phyloP scores from a whole-genome alignment of 495 filamentous ascomycete genomes.

The Pseudomonodictys pantanalensis region DNA sequence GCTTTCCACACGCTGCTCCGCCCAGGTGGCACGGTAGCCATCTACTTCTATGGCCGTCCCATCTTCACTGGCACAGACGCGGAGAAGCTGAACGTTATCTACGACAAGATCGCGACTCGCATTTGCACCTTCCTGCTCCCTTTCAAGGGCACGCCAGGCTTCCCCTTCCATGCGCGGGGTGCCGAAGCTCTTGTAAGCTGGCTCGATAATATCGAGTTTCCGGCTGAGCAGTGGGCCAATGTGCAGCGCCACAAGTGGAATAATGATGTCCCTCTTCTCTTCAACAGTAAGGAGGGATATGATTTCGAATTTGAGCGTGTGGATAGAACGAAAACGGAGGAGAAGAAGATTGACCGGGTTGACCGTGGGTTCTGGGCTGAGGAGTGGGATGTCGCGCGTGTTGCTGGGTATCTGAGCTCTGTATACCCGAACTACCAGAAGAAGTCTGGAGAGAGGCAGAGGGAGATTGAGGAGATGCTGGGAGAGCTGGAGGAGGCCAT shows the following conservation, averaged over 20 bases:
- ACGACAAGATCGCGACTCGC: background rate
- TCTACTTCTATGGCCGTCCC: conserved; percentile 16
- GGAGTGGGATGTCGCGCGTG: conserved; percentile 3
- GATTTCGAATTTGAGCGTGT: background rate
- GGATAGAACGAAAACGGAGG: background rate
- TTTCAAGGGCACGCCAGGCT: background rate
- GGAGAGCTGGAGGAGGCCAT: background rate
- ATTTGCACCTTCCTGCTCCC: conserved; percentile 3
- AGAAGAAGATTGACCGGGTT: background rate
- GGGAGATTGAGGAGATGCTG: background rate
- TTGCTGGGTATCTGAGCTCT: background rate
- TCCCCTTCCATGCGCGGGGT: background rate
- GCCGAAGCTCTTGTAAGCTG: conserved; percentile 7
- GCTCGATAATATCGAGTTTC: conserved; percentile 16
- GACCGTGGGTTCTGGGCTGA: conserved; percentile 7
- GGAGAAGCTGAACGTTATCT: background rate
- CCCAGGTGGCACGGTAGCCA: conserved; percentile 17
- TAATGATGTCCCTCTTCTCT: background rate
- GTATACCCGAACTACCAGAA: conserved; percentile 2
- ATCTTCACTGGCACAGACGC: conserved; percentile 3
- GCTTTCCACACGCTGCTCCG: conserved; percentile 7
- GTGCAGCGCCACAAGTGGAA: conserved; percentile 21
- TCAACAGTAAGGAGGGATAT: conserved; percentile 2
- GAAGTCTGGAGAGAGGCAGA: background rate
- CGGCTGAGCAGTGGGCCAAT: conserved; percentile 1